phyloP scores from a whole-genome alignment of 805 yeast species.

The Sungouiella blattae region DNA sequence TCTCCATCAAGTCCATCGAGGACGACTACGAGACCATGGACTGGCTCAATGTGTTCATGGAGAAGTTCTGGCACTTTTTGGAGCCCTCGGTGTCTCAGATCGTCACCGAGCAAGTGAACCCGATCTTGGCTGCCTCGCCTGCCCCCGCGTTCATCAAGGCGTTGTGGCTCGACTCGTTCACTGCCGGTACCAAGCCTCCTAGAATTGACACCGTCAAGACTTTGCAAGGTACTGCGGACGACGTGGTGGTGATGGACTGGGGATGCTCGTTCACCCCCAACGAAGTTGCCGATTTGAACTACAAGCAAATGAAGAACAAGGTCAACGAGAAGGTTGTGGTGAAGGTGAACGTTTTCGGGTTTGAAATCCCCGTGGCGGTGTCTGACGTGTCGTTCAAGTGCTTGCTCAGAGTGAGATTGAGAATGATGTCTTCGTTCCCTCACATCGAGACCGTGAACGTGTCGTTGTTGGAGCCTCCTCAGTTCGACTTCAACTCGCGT shows the following conservation, averaged over 20 bases:
- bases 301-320: constrained; percentile 77
- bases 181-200: constrained; percentile 94
- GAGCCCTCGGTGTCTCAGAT: constrained; percentile 88
- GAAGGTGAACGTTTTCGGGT: constrained; percentile 78
- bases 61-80: constrained; percentile 85
- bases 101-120: constrained; percentile 82
- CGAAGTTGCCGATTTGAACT: constrained; percentile 76
- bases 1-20: constrained; percentile 76
- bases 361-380: constrained; percentile 74
- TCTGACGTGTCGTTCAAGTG: constrained; percentile 77
- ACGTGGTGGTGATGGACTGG: constrained; percentile 98
- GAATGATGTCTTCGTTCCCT: constrained; percentile 88
- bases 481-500: constrained; percentile 77
- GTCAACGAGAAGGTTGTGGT: constrained; percentile 80
- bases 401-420: constrained; percentile 72
- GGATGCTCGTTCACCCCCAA: constrained; percentile 90
- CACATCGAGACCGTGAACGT: constrained; percentile 89
- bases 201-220: constrained; percentile 89
- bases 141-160: constrained; percentile 80
- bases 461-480: constrained; percentile 81
- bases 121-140: constrained; percentile 71
- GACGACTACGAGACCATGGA: constrained; percentile 91
- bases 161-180: constrained; percentile 82
- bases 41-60: constrained; percentile 87
- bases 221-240: constrained; percentile 82